Evolutionary conservation across 2,329 filamentous ascomycete genomes (phyloP).

Genomic region (Colletotrichum sp.): DNA sequence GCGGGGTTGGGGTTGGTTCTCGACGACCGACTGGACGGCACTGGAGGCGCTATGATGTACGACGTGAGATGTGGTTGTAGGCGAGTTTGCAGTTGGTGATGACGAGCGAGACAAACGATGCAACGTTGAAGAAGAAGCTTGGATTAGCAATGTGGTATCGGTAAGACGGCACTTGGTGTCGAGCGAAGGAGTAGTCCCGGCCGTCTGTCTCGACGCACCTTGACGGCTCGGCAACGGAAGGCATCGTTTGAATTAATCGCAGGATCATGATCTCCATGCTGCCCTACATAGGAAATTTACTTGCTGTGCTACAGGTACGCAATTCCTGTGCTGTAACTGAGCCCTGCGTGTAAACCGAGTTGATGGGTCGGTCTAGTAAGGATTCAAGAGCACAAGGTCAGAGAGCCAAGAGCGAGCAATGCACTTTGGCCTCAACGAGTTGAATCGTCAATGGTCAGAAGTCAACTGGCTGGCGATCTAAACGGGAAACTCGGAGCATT

Average conservation of each 20-base stretch:
- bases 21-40: neutral
- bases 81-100: neutral
- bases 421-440: neutral
- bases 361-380: neutral
- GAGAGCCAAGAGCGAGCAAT: neutral
- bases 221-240: neutral
- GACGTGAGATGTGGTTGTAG: neutral
- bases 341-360: neutral
- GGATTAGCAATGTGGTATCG: neutral
- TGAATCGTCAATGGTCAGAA: neutral
- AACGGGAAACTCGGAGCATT: neutral
- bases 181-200: neutral
- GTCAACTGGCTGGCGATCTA: neutral
- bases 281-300: neutral
- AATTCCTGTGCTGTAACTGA: neutral
- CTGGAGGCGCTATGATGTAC: neutral
- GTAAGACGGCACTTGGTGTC: neutral
- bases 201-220: neutral
- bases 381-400: neutral
- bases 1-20: neutral
- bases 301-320: neutral
- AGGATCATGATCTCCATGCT: neutral
- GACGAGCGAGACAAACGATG: neutral
- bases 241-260: neutral
- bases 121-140: neutral